Conservation (phyloP, 371 early-diverging fungal species). For the Syncephalastrum racemosum region DNA sequence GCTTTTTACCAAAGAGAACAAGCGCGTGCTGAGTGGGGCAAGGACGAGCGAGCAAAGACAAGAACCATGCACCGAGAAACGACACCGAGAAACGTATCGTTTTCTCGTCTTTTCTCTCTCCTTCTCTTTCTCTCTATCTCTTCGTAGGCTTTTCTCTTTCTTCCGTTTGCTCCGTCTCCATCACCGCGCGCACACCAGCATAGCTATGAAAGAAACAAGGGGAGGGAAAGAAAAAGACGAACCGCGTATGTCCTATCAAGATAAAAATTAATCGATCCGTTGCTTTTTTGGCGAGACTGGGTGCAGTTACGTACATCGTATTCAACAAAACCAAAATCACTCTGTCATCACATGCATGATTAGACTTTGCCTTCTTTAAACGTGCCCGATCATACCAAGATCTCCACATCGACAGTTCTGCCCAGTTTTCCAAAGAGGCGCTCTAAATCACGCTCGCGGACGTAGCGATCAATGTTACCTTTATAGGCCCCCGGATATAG, state of each 20-base stretch:
- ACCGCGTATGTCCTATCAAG: constrained; percentile 11
- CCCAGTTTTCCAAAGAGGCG: constrained; percentile 37
- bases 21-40: no score
- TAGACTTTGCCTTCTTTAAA: not conserved
- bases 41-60: no score
- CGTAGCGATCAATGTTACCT: constrained; percentile 41
- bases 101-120: no score
- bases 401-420: constrained; percentile 9
- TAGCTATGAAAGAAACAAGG: constrained; percentile 5
- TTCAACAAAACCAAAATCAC: constrained; percentile 19
- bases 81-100: no score
- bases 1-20: no score
- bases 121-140: not conserved
- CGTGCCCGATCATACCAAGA: constrained; percentile 12
- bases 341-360: constrained; percentile 2
- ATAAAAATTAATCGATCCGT: not conserved
- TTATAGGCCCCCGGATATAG: not conserved
- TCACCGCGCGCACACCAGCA: not conserved
- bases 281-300: not conserved
- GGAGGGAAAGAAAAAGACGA: constrained; percentile 7
- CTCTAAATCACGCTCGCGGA: constrained; percentile 37
- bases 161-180: not conserved
- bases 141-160: not conserved
- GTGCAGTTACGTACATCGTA: constrained; percentile 14
- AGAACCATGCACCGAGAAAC: no score